These are phyloP conservation scores for Jatropha podagrica DNA, from an alignment of 441 rosid species.

Conservation along the genomic window DNA sequence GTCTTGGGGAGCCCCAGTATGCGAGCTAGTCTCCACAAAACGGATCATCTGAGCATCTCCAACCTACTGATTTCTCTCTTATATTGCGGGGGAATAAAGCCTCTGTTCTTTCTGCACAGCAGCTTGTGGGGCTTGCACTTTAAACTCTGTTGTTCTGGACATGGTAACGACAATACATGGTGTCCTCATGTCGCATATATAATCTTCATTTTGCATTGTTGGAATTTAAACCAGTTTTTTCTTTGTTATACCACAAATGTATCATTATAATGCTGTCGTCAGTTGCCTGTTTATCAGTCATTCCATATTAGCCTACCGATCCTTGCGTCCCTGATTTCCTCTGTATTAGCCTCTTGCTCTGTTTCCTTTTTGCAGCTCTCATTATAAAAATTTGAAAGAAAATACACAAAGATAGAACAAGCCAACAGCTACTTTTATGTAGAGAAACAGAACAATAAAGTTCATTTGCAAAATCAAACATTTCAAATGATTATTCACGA, in stretches of 20 bases:
- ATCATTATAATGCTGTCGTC: constrained; percentile 6
- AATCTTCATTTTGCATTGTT: background rate
- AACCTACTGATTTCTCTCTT: constrained; percentile 18
- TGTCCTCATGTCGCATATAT: constrained; percentile 4
- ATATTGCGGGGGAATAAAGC: constrained; percentile 21
- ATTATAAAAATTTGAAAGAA: too few species aligned
- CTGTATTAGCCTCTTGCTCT: too few species aligned
- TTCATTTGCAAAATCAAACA: background rate
- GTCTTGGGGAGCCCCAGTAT: constrained; percentile 49
- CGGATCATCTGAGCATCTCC: constrained; percentile 22
- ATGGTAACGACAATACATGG: constrained; percentile 17
- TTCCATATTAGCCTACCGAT: background rate
- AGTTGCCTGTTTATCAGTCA: background rate
- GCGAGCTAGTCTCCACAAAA: constrained; percentile 23
- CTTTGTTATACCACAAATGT: constrained; percentile 14
- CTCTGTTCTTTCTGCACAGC: constrained; percentile 12
- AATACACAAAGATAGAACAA: too few species aligned
- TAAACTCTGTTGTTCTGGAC: constrained; percentile 15
- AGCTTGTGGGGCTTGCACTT: constrained; percentile 13
- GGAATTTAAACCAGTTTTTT: background rate
- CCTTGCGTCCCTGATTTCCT: too few species aligned
- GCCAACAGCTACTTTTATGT: too few species aligned
- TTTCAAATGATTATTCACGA: background rate
- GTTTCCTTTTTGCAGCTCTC: too few species aligned
- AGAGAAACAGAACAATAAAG: background rate